A percentile compares a stretch with the other conserved stretches of the same genome.
Evolutionary conservation across 31 red algal genomes (phyloP).

Genomic region (Pterothamnion heteromorphum): DNA sequence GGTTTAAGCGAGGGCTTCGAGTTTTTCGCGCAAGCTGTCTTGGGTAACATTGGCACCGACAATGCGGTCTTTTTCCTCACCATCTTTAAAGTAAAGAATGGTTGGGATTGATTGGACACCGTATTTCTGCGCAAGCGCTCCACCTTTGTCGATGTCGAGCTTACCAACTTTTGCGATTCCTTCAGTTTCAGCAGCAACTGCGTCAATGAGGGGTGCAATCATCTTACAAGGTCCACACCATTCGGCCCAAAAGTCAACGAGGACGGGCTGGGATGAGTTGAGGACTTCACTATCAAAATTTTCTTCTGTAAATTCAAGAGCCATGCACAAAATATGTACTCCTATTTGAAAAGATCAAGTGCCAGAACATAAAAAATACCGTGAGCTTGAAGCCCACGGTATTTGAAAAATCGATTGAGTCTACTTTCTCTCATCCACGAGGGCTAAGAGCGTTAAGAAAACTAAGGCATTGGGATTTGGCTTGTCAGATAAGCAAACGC

Average conservation of each 20-base stretch:
- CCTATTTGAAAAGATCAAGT: too few relatives aligned
- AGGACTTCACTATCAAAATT: constrained; percentile 76
- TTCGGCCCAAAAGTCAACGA: constrained; percentile 93
- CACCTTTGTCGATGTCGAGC: constrained; percentile 83
- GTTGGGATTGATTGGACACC: constrained; percentile 78
- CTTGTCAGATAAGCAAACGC: too few relatives aligned
- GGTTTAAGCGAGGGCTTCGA: too few relatives aligned
- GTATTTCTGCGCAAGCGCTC: constrained; percentile 68
- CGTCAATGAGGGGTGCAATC: constrained; percentile 84
- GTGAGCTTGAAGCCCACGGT: too few relatives aligned
- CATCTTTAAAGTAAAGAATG: constrained; percentile 71
- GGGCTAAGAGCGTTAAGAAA: too few relatives aligned
- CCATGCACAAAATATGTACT: too few relatives aligned
- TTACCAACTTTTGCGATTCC: constrained; percentile 78
- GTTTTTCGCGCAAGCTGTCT: too few relatives aligned
- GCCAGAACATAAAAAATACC: too few relatives aligned
- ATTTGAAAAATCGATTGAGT: too few relatives aligned
- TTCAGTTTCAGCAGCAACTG: constrained; percentile 65
- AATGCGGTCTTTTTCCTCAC: constrained; percentile 53
- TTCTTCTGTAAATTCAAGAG: too few relatives aligned
- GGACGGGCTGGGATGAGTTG: constrained; percentile 61
- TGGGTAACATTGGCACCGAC: constrained; percentile 89
- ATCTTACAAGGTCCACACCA: constrained; percentile 99
- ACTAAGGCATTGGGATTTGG: too few relatives aligned
- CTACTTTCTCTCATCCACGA: too few relatives aligned